Conservation (phyloP, 441 rosid genomes). For the Gossypium trilobum region DNA sequence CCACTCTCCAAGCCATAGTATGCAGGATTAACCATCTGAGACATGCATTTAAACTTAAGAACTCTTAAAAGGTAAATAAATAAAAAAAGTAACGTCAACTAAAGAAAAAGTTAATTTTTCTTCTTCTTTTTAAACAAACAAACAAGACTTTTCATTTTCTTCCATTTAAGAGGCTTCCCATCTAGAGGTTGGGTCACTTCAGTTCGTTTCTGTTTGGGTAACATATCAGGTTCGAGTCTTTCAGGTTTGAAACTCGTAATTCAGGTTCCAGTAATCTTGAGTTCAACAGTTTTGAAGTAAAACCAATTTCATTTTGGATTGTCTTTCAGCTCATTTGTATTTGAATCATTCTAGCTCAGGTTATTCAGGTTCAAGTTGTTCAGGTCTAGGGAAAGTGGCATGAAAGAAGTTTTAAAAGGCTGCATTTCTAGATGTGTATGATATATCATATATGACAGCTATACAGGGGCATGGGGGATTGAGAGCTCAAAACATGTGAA, state of each 20-base stretch:
- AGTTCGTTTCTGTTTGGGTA: not conserved
- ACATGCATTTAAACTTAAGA: constrained; percentile 3
- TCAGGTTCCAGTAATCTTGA: not conserved
- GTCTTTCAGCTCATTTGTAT: not conserved
- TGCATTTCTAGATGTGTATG: not conserved
- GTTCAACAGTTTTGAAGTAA: not conserved
- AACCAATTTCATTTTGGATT: not conserved
- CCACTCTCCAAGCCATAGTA: constrained; percentile 84
- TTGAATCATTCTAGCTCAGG: not conserved
- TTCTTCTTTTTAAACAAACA: no score
- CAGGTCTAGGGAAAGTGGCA: not conserved
- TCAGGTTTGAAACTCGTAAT: not conserved
- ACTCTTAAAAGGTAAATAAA: not conserved
- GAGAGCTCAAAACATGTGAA: not conserved
- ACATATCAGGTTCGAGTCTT: not conserved
- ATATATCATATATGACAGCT: not conserved
- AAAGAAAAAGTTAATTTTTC: not conserved
- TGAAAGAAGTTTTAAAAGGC: not conserved
- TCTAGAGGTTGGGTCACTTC: not conserved
- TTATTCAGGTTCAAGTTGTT: not conserved
- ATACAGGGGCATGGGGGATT: not conserved
- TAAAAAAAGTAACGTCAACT: not conserved
- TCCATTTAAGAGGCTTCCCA: not conserved
- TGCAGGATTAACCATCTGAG: constrained; percentile 94
- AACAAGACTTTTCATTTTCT: not conserved